These are phyloP conservation scores for Starmerella apicola DNA, from an alignment of 805 yeast species.

Conservation along the genomic window DNA sequence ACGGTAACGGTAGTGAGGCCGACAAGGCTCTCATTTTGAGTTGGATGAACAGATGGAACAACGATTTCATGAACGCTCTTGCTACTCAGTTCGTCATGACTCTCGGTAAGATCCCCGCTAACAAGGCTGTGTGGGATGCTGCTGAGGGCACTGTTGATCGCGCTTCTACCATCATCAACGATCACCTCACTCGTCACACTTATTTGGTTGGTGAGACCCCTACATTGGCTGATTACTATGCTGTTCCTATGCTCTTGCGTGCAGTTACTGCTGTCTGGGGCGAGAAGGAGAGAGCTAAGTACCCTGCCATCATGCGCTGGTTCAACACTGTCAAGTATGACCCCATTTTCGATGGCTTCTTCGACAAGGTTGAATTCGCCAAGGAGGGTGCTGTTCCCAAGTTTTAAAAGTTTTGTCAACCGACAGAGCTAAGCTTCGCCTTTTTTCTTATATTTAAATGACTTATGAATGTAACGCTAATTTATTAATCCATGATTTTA, in stretches of 20 bases:
- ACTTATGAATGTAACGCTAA: background rate
- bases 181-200: slow-evolving; percentile 46
- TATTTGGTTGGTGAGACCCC: slow-evolving; percentile 59
- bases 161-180: slow-evolving; percentile 22
- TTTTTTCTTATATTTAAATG: no score
- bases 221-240: slow-evolving; percentile 53
- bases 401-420: no score
- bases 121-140: slow-evolving; percentile 54
- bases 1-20: slow-evolving; percentile 40
- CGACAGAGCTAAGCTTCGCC: no score
- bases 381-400: slow-evolving; percentile 38
- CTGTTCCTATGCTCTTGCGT: slow-evolving; percentile 39
- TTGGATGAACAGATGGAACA: slow-evolving; percentile 69
- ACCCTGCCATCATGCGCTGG: slow-evolving; percentile 63
- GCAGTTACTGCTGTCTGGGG: slow-evolving; percentile 52
- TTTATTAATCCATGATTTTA: no score
- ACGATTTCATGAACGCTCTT: slow-evolving; percentile 43
- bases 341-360: slow-evolving; percentile 38
- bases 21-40: slow-evolving; percentile 46
- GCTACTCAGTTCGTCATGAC: slow-evolving; percentile 47
- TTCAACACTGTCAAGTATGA: slow-evolving; percentile 41
- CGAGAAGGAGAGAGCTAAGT: slow-evolving; percentile 45
- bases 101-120: slow-evolving; percentile 57
- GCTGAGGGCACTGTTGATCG: slow-evolving; percentile 31
- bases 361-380: slow-evolving; percentile 42